A percentile compares a stretch with the other conserved stretches of the same genome.
phyloP scores from a whole-genome alignment of 192 early-diverging fungal species.

The Martensiomyces pterosporus region DNA sequence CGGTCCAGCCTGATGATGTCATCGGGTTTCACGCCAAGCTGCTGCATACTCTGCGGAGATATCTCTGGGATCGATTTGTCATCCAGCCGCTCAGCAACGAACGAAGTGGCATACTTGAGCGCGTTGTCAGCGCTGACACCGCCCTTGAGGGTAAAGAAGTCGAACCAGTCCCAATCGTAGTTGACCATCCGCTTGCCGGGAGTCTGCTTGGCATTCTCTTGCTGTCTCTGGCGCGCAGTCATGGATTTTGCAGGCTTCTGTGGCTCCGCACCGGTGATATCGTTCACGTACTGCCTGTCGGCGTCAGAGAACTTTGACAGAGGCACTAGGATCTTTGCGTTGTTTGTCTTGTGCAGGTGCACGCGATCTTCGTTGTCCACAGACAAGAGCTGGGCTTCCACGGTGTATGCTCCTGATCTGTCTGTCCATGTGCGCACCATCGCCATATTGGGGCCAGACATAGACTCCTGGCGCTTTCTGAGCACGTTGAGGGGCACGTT shows the following conservation, averaged over 20 bases:
- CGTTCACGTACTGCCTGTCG: slow-evolving; percentile 32
- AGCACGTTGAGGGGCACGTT: slow-evolving; percentile 42
- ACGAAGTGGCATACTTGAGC: slow-evolving; percentile 73
- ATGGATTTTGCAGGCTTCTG: slow-evolving; percentile 16
- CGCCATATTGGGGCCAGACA: slow-evolving; percentile 19
- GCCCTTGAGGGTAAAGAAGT: slow-evolving; percentile 77
- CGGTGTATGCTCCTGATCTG: slow-evolving; percentile 82
- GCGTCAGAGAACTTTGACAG: slow-evolving; percentile 76
- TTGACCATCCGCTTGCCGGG: slow-evolving; percentile 45
- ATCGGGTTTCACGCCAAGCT: slow-evolving; percentile 77
- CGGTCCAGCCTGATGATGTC: slow-evolving; percentile 76
- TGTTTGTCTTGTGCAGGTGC: slow-evolving; percentile 91
- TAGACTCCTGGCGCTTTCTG: slow-evolving; percentile 8
- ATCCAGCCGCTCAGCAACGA: slow-evolving; percentile 87
- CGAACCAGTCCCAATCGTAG: slow-evolving; percentile 91
- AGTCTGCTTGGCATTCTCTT: slow-evolving; percentile 41
- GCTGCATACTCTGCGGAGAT: slow-evolving; percentile 67
- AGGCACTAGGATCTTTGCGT: slow-evolving; percentile 89
- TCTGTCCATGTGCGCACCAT: slow-evolving; percentile 92
- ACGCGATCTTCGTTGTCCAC: slow-evolving; percentile 76
- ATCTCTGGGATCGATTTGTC: slow-evolving; percentile 70
- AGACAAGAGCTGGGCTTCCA: slow-evolving; percentile 82
- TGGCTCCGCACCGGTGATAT: slow-evolving; percentile 12
- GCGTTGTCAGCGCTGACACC: slow-evolving; percentile 73
- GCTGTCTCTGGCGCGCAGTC: slow-evolving; percentile 48